Conservation (phyloP, 495 filamentous ascomycete genomes). For the Penicillium simplicissimum region DNA sequence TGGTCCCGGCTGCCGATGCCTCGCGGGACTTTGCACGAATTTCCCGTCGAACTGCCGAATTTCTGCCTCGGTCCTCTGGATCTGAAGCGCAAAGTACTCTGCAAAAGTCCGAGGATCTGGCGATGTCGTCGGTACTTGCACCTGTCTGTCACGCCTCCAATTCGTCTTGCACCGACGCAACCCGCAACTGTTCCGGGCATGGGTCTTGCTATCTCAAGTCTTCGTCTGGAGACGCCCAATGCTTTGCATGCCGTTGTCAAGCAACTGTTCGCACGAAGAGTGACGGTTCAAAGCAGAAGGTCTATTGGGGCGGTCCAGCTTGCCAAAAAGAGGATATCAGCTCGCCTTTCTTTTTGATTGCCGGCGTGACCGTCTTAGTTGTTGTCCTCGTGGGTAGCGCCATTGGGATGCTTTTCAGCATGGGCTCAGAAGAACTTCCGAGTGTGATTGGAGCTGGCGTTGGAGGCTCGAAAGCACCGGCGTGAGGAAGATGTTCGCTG, state of each 20-base stretch:
- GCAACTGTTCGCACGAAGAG: conserved; percentile 48
- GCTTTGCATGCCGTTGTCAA: conserved; percentile 77
- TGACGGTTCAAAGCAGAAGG: conserved; percentile 50
- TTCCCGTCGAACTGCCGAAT: conserved; percentile 5
- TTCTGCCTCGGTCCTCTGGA: not conserved
- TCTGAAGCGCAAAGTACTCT: conserved; percentile 5
- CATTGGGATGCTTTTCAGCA: conserved; percentile 72
- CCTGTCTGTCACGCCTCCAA: conserved; percentile 63
- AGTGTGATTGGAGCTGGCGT: conserved; percentile 88
- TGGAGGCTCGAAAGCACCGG: conserved; percentile 53
- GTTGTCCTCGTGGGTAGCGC: conserved; percentile 61
- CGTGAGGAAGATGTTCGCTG: conserved; percentile 19
- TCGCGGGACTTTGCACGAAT: not conserved
- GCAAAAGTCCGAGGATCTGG: conserved; percentile 11
- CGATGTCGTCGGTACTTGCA: conserved; percentile 26
- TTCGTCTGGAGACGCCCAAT: conserved; percentile 46
- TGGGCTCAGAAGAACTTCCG: conserved; percentile 78
- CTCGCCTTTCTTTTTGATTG: conserved; percentile 81
- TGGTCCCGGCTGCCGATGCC: conserved; percentile 17
- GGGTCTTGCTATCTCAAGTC: conserved; percentile 68
- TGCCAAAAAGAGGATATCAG: conserved; percentile 94
- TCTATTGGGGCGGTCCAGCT: conserved; percentile 76
- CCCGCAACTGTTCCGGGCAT: conserved; percentile 74
- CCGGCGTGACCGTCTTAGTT: conserved; percentile 65
- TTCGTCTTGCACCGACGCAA: conserved; percentile 60